Conservation (phyloP, 768 basidiomycete species). For the Leccinum subtestaceum region DNA sequence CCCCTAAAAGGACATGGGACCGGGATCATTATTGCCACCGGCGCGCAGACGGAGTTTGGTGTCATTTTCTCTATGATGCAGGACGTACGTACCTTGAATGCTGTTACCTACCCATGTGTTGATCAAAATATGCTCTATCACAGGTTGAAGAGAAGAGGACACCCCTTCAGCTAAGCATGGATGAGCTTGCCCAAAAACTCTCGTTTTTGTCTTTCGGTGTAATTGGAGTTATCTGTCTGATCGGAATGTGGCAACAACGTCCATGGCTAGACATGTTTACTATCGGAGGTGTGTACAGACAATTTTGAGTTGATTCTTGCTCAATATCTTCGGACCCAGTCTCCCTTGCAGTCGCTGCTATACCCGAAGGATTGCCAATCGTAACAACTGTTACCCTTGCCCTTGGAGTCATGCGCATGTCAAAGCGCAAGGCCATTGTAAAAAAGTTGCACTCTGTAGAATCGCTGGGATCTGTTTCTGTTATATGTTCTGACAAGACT, state of each 20-base stretch:
- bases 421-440: conserved; percentile 92
- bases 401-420: conserved; percentile 90
- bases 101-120: background rate
- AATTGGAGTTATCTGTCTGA: conserved; percentile 89
- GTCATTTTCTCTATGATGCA: conserved; percentile 99
- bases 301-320: background rate
- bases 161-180: conserved; percentile 91
- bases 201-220: conserved; percentile 90
- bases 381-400: conserved; percentile 97
- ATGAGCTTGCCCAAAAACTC: conserved; percentile 90
- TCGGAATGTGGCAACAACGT: conserved; percentile 82
- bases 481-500: conserved; percentile 97
- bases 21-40: conserved; percentile 85
- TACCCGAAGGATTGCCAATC: conserved; percentile 94
- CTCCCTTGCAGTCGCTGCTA: conserved; percentile 96
- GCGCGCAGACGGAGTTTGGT: conserved; percentile 89
- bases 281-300: conserved; percentile 73
- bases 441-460: conserved; percentile 97
- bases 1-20: conserved; percentile 62
- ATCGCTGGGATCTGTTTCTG: conserved; percentile 90
- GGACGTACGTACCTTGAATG: conserved; percentile 52
- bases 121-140: background rate
- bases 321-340: conserved; percentile 47
- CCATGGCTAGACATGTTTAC: conserved; percentile 99
- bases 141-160: conserved; percentile 86